Evolutionary conservation across 768 basidiomycete genomes (phyloP), one percentile per base, ranked within the genome.

Genomic region (Butyriboletus loyo): DNA sequence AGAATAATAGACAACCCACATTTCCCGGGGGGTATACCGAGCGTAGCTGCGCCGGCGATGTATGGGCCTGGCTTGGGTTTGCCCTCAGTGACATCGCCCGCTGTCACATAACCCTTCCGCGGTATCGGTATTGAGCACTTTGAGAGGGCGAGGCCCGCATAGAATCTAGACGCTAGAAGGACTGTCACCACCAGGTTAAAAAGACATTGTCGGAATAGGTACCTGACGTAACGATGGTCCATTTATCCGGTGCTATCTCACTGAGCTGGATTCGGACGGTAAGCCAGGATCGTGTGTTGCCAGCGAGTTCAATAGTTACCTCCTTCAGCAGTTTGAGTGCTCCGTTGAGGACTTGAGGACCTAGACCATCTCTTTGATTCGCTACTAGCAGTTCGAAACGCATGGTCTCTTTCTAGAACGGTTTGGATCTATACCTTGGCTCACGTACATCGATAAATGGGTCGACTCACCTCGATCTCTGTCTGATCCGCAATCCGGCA

Each of bases 61-160:
- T 95, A 97, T 21, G 94, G 94, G 32, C 82, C 90, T 1, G 93
- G 92, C 62, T 86, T 78, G n/a, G 93, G 93, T 72, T 95, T 95
- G 40, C 92, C 92, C 55, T 68, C 58, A 45, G 87, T 86, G 46
- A 72, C 71, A 49, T 70, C 69, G 68, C 86, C 81, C 7, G 87
- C 84, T 3, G 90, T 92, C 59, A 94, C 80, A 46, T 87, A 74
- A 15, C 83, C 84, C 42, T 72, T 74, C 2, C 69, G 69, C 3
- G 89, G 86, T 2, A 80, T 52, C 2, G 84, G 79, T 19, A 93
- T 73, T 1, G 77, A 79, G 38, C 86, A 82, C 32, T 80, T 78
- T 36, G 79, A 66, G 31, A 95, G 75, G 17, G 89, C 91, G 21
- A 78, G 76, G 14, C 79, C 74, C 17, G 90, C 81, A 64, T 87